Conservation (phyloP, 768 basidiomycete genomes). For the Russula emetica region DNA sequence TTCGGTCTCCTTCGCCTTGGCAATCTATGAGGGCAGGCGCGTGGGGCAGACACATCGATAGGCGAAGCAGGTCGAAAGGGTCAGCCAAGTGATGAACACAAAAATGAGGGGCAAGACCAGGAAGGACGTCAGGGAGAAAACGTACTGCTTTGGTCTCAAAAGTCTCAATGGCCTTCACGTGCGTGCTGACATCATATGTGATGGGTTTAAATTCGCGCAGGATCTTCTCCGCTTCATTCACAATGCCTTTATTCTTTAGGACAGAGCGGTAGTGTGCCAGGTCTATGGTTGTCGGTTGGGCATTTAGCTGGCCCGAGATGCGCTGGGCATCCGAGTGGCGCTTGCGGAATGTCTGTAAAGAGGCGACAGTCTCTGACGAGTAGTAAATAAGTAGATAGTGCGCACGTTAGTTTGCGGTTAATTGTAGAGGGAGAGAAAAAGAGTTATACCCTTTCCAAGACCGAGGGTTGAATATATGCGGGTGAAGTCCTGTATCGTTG, state of each 20-base stretch:
- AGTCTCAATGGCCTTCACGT: slow-evolving; percentile 92
- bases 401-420: neutral
- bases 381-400: neutral
- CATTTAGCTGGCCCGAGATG: slow-evolving; percentile 54
- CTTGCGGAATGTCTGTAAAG: slow-evolving; percentile 94
- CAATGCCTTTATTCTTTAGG: slow-evolving; percentile 87
- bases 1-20: slow-evolving; percentile 84
- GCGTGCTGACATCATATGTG: slow-evolving; percentile 84
- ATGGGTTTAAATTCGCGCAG: slow-evolving; percentile 89
- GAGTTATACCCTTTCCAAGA: slow-evolving; percentile 73
- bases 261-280: slow-evolving; percentile 86
- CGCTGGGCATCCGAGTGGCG: slow-evolving; percentile 87
- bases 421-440: neutral
- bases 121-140: slow-evolving; percentile 27
- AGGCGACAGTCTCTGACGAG: slow-evolving; percentile 73
- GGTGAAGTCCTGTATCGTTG: slow-evolving; percentile 61
- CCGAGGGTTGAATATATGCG: slow-evolving; percentile 79
- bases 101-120: neutral
- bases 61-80: neutral
- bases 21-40: slow-evolving; percentile 49
- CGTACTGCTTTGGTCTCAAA: slow-evolving; percentile 95
- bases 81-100: neutral
- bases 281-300: slow-evolving; percentile 81
- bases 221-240: slow-evolving; percentile 89
- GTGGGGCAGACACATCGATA: too few relatives aligned